These are phyloP conservation scores for Phyllachora maydis DNA, from an alignment of 2,329 filamentous ascomycete species.

Conservation along the genomic window DNA sequence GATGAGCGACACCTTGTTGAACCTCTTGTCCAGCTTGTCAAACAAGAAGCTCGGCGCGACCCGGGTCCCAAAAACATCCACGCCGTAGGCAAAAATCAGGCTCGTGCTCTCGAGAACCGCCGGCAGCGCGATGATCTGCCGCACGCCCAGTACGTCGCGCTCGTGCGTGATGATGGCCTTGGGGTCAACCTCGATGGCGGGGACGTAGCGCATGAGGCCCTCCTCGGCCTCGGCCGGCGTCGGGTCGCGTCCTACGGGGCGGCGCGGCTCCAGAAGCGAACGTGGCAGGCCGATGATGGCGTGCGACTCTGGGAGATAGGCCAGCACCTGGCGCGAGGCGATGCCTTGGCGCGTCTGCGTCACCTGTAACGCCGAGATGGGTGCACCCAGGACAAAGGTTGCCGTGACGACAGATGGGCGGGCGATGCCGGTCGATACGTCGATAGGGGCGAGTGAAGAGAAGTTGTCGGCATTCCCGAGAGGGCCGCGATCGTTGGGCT, in stretches of 20 bases:
- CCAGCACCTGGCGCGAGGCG: constrained; percentile 62
- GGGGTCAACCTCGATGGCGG: constrained; percentile 66
- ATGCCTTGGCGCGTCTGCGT: constrained; percentile 88
- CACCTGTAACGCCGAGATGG: constrained; percentile 62
- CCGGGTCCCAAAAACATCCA: constrained; percentile 75
- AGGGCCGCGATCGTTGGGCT: constrained; percentile 67
- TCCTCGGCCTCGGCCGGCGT: constrained; percentile 65
- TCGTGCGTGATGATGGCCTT: constrained; percentile 64
- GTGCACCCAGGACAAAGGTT: constrained; percentile 58
- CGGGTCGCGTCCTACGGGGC: constrained; percentile 69
- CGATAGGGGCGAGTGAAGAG: constrained; percentile 53
- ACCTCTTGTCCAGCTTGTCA: constrained; percentile 81
- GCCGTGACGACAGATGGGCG: constrained; percentile 63
- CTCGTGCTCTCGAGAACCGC: constrained; percentile 82
- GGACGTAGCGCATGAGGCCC: constrained; percentile 56
- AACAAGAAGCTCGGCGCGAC: constrained; percentile 79
- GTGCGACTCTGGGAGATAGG: constrained; percentile 51
- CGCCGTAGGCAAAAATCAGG: constrained; percentile 68
- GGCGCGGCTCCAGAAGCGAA: constrained; percentile 61
- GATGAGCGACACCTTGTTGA: constrained; percentile 75
- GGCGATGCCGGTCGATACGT: constrained; percentile 23
- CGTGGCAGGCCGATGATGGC: constrained; percentile 66
- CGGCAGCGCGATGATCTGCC: constrained; percentile 51
- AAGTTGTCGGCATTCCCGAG: constrained; percentile 48
- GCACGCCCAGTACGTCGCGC: constrained; percentile 60